Conservation (phyloP, 768 basidiomycete species). For the Suillus discolor region DNA sequence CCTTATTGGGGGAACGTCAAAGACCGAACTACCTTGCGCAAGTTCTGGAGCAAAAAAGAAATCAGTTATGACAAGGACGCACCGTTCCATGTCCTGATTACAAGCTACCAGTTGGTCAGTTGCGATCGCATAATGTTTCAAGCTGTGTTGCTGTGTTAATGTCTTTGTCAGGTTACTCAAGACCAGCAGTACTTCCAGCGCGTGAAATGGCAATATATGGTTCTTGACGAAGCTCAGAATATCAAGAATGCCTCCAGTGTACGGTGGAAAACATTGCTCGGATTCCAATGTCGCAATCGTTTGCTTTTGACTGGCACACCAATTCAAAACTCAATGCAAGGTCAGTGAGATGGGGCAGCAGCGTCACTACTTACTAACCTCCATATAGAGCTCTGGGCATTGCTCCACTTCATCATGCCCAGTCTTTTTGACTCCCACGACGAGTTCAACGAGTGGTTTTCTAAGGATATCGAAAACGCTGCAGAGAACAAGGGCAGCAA, state of each 20-base stretch:
- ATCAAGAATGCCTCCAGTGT: slow-evolving; percentile 98
- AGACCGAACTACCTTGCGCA: slow-evolving; percentile 90
- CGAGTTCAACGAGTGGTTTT: slow-evolving; percentile 99
- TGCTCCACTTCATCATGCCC: slow-evolving; percentile 99
- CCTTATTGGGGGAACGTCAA: slow-evolving; percentile 99
- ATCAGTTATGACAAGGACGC: slow-evolving; percentile 95
- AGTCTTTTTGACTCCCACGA: slow-evolving; percentile 98
- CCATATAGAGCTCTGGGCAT: slow-evolving; percentile 88
- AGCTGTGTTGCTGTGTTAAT: slow-evolving; percentile 16
- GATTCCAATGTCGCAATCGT: slow-evolving; percentile 94
- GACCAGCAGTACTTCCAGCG: slow-evolving; percentile 98
- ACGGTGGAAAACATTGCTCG: slow-evolving; percentile 95
- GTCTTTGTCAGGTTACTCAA: slow-evolving; percentile 70
- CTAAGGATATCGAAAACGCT: slow-evolving; percentile 97
- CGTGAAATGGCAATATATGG: slow-evolving; percentile 99
- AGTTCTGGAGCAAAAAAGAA: slow-evolving; percentile 98
- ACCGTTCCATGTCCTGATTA: slow-evolving; percentile 95
- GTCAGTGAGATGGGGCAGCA: slow-evolving; percentile 42
- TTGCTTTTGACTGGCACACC: slow-evolving; percentile 96
- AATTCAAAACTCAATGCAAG: slow-evolving; percentile 99
- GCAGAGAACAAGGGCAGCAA: slow-evolving; percentile 89
- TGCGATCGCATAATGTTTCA: background rate
- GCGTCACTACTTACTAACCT: slow-evolving; percentile 8
- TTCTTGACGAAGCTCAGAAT: slow-evolving; percentile 99
- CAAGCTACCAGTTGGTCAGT: slow-evolving; percentile 91